Percentiles rank a stretch among this genome's conserved stretches.
Evolutionary conservation across 2,329 filamentous ascomycete species (phyloP).

Genomic region (Fusarium kyushuense): DNA sequence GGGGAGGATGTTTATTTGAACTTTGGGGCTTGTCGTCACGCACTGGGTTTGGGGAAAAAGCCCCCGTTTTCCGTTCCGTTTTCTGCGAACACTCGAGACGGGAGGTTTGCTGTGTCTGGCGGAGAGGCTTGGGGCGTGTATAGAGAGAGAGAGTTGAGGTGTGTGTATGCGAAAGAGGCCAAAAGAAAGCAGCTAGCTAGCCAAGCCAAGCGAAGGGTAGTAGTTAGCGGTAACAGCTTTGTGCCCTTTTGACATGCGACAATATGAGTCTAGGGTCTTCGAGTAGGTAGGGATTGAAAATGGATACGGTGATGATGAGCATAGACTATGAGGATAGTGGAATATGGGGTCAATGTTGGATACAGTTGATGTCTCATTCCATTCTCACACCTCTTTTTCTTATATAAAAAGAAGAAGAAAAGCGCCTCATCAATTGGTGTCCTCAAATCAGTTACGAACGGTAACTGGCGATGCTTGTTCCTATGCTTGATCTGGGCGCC

Average conservation of each 20-base stretch:
- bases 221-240: slow-evolving; percentile 12
- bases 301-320: slow-evolving; percentile 4
- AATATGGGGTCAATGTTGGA: neutral
- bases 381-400: neutral
- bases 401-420: neutral
- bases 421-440: neutral
- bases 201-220: slow-evolving; percentile 14
- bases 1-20: slow-evolving; percentile 28
- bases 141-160: neutral
- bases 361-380: neutral
- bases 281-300: slow-evolving; percentile 2
- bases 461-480: neutral
- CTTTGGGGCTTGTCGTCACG: slow-evolving; percentile 26
- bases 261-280: slow-evolving; percentile 18
- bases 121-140: slow-evolving; percentile 15
- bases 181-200: slow-evolving; percentile 2
- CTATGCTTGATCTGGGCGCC: slow-evolving; percentile 6
- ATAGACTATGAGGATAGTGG: neutral
- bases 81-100: slow-evolving; percentile 11
- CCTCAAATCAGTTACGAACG: neutral
- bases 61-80: slow-evolving; percentile 25
- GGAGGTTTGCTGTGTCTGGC: slow-evolving; percentile 19
- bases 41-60: neutral
- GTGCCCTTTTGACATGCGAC: slow-evolving; percentile 2
- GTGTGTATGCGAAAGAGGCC: slow-evolving; percentile 15